Conservation (phyloP, 805 yeast genomes). For the Grigorovia transvaalensis region DNA sequence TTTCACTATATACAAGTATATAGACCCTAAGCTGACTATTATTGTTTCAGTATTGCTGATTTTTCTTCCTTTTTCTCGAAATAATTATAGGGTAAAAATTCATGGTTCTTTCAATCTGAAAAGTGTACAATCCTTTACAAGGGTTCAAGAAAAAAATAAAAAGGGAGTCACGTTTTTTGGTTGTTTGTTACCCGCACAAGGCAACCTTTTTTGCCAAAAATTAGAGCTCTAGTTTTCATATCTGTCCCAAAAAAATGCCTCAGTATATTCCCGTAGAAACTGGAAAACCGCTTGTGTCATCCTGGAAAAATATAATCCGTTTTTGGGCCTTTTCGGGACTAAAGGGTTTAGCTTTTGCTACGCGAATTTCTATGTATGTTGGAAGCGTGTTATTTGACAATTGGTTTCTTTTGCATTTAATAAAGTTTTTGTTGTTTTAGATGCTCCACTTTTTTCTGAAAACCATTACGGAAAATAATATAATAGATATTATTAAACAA, state of each 20-base stretch:
- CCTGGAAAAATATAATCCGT: not conserved
- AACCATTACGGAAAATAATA: too few relatives aligned
- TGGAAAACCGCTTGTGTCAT: not conserved
- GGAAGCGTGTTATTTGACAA: not conserved
- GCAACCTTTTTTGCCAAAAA: not conserved
- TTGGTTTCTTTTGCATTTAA: not conserved
- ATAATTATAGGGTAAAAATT: too few relatives aligned
- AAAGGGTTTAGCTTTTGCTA: not conserved
- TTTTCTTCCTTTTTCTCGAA: too few relatives aligned
- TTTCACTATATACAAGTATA: too few relatives aligned
- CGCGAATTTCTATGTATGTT: not conserved
- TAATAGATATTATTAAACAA: not conserved
- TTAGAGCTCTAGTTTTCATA: too few relatives aligned
- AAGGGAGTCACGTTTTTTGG: too few relatives aligned
- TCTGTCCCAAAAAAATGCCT: not conserved
- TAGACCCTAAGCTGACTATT: too few relatives aligned
- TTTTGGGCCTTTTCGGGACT: not conserved
- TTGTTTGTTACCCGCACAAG: too few relatives aligned
- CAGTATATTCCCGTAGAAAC: not conserved
- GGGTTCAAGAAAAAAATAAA: too few relatives aligned
- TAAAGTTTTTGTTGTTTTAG: not conserved
- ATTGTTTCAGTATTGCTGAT: too few relatives aligned
- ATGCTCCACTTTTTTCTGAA: not conserved
- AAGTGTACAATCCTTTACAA: too few relatives aligned
- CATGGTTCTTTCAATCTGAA: too few relatives aligned